Evolutionary conservation across 2,329 filamentous ascomycete genomes (phyloP).

Genomic region (Dryadomyces quercus-mongolicae): DNA sequence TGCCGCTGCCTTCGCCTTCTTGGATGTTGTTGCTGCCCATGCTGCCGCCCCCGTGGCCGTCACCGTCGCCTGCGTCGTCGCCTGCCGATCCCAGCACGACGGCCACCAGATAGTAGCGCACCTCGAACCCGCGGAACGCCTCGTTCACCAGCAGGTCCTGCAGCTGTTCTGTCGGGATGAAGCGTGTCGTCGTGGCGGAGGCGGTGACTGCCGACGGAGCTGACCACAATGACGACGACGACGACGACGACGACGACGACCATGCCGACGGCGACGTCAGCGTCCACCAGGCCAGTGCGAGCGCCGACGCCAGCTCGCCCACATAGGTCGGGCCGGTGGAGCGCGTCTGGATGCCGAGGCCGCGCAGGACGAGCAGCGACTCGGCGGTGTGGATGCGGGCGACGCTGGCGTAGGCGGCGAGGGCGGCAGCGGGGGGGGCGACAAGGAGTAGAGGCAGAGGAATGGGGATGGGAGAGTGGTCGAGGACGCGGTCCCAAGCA

Average conservation of each 20-base stretch:
- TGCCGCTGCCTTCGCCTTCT: neutral
- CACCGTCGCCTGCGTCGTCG: neutral
- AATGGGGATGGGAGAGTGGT: neutral
- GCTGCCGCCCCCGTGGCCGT: too few relatives aligned
- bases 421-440: slow-evolving; percentile 3
- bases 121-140: slow-evolving; percentile 85
- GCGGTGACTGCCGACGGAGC: slow-evolving; percentile 19
- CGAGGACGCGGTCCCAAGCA: too few relatives aligned
- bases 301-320: slow-evolving; percentile 8
- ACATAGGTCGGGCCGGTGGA: slow-evolving; percentile 59
- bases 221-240: neutral
- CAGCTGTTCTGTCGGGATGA: slow-evolving; percentile 84
- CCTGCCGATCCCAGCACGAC: slow-evolving; percentile 41
- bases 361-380: slow-evolving; percentile 76
- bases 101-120: slow-evolving; percentile 78
- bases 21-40: neutral
- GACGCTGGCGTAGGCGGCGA: slow-evolving; percentile 30
- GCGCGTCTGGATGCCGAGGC: slow-evolving; percentile 81
- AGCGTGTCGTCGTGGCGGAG: slow-evolving; percentile 20
- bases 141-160: slow-evolving; percentile 92
- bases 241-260: neutral
- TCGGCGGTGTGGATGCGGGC: slow-evolving; percentile 51
- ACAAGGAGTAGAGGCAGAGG: neutral
- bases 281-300: slow-evolving; percentile 21
- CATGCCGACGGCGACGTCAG: slow-evolving; percentile 12